Percentiles rank a stretch among this genome's conserved stretches.
phyloP scores from a whole-genome alignment of 805 yeast genomes.

The Candida dendrica region DNA sequence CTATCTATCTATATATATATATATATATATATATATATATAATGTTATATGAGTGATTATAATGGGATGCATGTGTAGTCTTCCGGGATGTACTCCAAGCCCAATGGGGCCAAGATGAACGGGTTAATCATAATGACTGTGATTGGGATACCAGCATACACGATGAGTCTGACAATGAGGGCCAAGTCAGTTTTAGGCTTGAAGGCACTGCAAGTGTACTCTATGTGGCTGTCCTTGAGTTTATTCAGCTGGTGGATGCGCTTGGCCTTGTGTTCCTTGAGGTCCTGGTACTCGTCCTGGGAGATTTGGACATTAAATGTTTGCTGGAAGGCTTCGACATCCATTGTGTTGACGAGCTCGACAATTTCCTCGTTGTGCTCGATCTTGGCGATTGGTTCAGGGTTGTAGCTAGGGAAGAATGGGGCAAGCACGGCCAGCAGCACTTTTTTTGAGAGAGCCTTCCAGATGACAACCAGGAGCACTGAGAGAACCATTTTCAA shows the following conservation, averaged over 20 bases:
- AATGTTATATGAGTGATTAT: too few species aligned
- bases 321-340: neutral
- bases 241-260: constrained; percentile 14
- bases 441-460: constrained; percentile 60
- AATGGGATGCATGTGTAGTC: too few species aligned
- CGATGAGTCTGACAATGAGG: constrained; percentile 66
- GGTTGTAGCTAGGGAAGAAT: constrained; percentile 27
- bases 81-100: constrained; percentile 9
- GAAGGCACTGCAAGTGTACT: constrained; percentile 38
- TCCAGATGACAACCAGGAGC: constrained; percentile 61
- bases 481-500: constrained; percentile 60
- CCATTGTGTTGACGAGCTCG: neutral
- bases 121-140: constrained; percentile 37
- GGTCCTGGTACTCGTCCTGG: neutral
- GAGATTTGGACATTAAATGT: neutral
- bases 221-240: constrained; percentile 14
- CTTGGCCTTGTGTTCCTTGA: neutral
- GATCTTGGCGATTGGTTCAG: neutral
- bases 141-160: constrained; percentile 75
- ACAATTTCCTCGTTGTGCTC: neutral
- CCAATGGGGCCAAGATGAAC: constrained; percentile 6
- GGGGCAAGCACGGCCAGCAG: constrained; percentile 54
- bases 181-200: constrained; percentile 65
- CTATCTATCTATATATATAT: too few species aligned
- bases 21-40: too few species aligned